Conservation (phyloP, 768 basidiomycete species). For the Mycena indigotica region DNA sequence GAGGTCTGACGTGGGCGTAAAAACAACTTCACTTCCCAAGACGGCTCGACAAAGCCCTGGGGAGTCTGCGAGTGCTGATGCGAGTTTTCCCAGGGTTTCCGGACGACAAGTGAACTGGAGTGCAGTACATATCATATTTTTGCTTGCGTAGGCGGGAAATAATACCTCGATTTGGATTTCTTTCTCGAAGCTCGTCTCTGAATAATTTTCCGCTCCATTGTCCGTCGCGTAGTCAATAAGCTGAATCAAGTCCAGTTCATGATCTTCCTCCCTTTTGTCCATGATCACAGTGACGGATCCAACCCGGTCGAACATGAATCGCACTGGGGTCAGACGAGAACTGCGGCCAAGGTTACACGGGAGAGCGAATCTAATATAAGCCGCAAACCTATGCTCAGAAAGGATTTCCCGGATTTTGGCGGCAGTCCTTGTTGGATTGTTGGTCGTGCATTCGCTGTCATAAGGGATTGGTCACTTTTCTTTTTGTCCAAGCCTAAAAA, state of each 20-base stretch:
- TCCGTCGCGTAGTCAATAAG: conserved; percentile 40
- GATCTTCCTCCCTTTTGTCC: conserved; percentile 29
- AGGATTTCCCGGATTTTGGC: conserved; percentile 41
- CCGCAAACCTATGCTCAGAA: conserved; percentile 35
- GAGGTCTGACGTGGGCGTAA: conserved; percentile 36
- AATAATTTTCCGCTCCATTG: conserved; percentile 45
- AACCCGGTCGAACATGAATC: conserved; percentile 46
- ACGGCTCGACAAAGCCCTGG: conserved; percentile 31
- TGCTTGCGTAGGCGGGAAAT: conserved; percentile 1
- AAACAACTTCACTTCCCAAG: conserved; percentile 47
- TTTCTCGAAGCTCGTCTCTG: conserved; percentile 33
- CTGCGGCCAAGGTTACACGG: conserved; percentile 26
- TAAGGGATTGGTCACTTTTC: too few relatives aligned
- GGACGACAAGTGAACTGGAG: conserved; percentile 43
- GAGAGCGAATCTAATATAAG: neutral
- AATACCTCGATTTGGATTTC: conserved; percentile 38
- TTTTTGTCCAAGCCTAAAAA: neutral
- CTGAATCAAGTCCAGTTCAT: conserved; percentile 2
- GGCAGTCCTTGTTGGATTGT: conserved; percentile 48
- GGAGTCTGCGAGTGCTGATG: conserved; percentile 31
- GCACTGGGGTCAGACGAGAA: conserved; percentile 45
- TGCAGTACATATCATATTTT: neutral
- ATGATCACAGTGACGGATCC: conserved; percentile 43
- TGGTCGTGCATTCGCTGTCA: conserved; percentile 42
- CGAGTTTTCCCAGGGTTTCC: conserved; percentile 38